Evolutionary conservation across 768 basidiomycete species (phyloP).

Genomic region (Neoboletus magnificus): DNA sequence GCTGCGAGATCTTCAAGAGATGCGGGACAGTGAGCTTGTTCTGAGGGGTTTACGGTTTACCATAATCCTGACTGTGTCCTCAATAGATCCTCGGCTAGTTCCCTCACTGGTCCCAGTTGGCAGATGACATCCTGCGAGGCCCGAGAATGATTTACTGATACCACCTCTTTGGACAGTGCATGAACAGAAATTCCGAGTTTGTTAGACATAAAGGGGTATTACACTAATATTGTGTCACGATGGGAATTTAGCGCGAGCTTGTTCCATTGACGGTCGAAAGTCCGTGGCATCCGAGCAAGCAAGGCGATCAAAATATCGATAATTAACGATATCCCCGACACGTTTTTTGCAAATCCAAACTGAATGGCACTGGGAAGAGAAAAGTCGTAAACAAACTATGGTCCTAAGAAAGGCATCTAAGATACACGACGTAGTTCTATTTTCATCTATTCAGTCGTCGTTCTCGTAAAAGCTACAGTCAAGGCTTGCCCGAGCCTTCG

Average conservation of each 20-base stretch:
- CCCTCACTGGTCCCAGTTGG: background rate
- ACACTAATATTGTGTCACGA: background rate
- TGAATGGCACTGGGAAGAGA: background rate
- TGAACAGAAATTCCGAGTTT: background rate
- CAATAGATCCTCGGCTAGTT: background rate
- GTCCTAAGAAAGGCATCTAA: slow-evolving; percentile 15
- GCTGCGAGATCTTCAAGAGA: background rate
- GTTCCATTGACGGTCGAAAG: background rate
- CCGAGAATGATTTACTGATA: background rate
- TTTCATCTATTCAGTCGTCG: slow-evolving; percentile 2
- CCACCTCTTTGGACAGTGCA: background rate
- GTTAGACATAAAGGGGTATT: background rate
- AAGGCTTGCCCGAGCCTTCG: slow-evolving; percentile 21
- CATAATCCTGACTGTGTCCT: background rate
- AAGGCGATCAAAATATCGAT: background rate
- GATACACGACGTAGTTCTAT: slow-evolving; percentile 23
- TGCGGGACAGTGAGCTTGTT: background rate
- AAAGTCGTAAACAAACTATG: background rate
- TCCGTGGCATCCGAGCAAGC: slow-evolving; percentile 4
- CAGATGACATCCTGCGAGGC: background rate
- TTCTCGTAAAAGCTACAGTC: slow-evolving; percentile 10
- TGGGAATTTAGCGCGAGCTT: background rate
- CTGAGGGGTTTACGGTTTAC: background rate
- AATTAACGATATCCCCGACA: background rate
- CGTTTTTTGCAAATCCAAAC: background rate